These are phyloP conservation scores for Omphalea diandra DNA, from an alignment of 441 rosid species.

Conservation along the genomic window DNA sequence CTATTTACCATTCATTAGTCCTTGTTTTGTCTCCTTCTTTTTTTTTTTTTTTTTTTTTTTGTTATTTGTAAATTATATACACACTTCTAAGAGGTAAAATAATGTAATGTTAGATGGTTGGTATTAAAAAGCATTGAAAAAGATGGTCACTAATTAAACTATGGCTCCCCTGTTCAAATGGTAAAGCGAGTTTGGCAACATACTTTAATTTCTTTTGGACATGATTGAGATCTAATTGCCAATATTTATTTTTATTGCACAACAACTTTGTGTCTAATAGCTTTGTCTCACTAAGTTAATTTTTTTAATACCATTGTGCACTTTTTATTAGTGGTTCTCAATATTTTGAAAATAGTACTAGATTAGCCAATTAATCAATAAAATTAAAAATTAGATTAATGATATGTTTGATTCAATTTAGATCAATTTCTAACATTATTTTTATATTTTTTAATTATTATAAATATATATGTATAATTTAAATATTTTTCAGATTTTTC, in stretches of 20 bases:
- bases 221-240: conserved; percentile 14
- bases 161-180: conserved; percentile 13
- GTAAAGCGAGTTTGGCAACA: conserved; percentile 28
- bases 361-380: no score
- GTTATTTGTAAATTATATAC: neutral
- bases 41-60: neutral
- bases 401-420: no score
- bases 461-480: no score
- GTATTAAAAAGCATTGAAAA: conserved; percentile 8
- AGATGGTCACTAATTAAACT: neutral
- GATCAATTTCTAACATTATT: no score
- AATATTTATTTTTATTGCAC: neutral
- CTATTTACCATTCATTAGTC: neutral
- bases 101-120: conserved; percentile 10
- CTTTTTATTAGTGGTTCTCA: neutral
- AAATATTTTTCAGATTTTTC: no score
- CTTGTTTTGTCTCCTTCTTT: neutral
- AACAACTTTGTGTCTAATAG: conserved; percentile 2
- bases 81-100: neutral
- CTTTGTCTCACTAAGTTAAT: conserved; percentile 6
- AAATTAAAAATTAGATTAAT: no score
- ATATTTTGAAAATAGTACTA: no score
- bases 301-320: neutral
- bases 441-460: no score
- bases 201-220: conserved; percentile 28